Base-by-base conservation (phyloP, 768 basidiomycete genomes). In the Steccherinum ochraceum region DNA sequence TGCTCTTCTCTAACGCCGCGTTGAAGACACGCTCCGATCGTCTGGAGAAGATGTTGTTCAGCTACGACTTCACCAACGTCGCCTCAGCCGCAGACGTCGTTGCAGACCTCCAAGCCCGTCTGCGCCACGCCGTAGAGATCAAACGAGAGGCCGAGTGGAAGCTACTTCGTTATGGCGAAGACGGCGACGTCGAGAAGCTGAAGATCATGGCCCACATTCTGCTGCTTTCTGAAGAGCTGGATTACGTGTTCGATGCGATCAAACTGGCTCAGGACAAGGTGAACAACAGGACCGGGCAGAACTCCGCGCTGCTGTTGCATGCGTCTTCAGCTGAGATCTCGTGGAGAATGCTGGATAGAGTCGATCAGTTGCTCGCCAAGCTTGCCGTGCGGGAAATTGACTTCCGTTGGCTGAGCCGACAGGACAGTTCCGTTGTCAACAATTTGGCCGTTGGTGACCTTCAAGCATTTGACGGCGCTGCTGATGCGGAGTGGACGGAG, bases 1-100 rank as follows among this genome's bases (percentile, higher is more conserved):
- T 97, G 12, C 79, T 95, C n/a, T 93, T 94, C 67, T 84, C 88
- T 16, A 92, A 98, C 63, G 85, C 87, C 10, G 81, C 81, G 1
- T 88, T 91, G 61, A 87, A 89, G 61, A 80, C 77, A 27, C 83
- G 87, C 12, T 67, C 84, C 53, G 84, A 93, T 57, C 82, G 80
- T 58, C 68, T 96, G 40, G 88, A 95, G 68, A 85, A 81, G 1
- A 75, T 94, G 51, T 71, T 92, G 18, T 89, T 93, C 64, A 84
- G 84, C 11, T 93, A 93, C 66, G 93, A 95, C 69, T 92, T 93
- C 62, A 83, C 83, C 11, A 85, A 93, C 63, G 72, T 88, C 18
- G 57, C 63, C 12, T 83, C 85, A 23, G 85, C 84, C n/a, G 82
- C 86, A 1, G 72, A 72, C 43, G 86, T 89, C 26, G 79, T 90